Evolutionary conservation across 345 rosid species (phyloP).

Genomic region (Leavenworthia alabamica): DNA sequence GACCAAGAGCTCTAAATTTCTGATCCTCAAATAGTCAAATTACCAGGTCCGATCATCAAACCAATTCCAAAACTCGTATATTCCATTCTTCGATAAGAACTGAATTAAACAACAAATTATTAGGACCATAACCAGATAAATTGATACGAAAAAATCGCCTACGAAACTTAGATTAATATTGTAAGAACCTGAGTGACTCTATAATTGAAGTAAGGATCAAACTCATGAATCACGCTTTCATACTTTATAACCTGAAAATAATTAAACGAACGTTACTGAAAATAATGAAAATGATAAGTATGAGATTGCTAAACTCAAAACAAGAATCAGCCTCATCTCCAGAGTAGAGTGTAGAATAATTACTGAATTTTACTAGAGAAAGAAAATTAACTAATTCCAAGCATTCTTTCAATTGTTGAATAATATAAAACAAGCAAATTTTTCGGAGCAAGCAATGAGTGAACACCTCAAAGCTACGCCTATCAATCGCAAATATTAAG

Average conservation of each 20-base stretch:
- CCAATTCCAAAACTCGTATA: constrained; percentile 42
- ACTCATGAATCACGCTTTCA: constrained; percentile 96
- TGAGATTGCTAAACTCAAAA: constrained; percentile 6
- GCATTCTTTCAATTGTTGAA: not conserved
- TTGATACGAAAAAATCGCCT: no score
- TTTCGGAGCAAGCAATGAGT: not conserved
- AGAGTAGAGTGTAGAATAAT: not conserved
- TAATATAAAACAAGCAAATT: not conserved
- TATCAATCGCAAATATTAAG: constrained; percentile 6
- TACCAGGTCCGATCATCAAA: constrained; percentile 83
- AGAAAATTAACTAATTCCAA: not conserved
- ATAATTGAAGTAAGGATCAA: constrained; percentile 95
- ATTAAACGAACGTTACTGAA: not conserved
- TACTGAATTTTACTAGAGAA: not conserved
- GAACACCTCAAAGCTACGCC: not conserved
- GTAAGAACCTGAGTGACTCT: constrained; percentile 89
- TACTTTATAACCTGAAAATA: constrained; percentile 83
- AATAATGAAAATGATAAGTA: not conserved
- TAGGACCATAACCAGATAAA: not conserved
- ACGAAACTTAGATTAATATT: no score
- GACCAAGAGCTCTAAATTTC: not conserved
- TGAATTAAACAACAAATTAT: constrained; percentile 38
- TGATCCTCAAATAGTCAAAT: constrained; percentile 8
- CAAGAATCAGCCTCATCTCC: not conserved
- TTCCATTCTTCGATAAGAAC: constrained; percentile 58